These are phyloP conservation scores for Pythium folliculosum DNA, from an alignment of 352 stramenopile species.

Conservation along the genomic window DNA sequence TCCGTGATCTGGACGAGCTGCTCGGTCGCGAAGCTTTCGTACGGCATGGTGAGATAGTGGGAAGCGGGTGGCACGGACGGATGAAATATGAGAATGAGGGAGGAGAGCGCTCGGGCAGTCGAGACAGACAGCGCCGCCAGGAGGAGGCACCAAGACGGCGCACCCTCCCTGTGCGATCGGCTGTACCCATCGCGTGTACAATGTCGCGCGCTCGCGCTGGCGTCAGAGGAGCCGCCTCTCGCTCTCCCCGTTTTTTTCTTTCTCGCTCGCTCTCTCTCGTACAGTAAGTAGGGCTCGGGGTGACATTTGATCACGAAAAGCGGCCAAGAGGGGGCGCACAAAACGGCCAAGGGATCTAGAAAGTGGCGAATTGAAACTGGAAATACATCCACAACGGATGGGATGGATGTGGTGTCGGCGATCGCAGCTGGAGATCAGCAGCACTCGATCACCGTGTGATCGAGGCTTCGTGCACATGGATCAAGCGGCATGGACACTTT, in stretches of 20 bases:
- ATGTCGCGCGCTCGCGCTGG: constrained; percentile 28
- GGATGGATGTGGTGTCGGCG: background rate
- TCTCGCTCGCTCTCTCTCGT: constrained; percentile 21
- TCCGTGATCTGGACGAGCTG: constrained; percentile 66
- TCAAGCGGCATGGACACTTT: too few relatives aligned
- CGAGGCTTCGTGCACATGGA: too few relatives aligned
- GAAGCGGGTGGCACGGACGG: constrained; percentile 1
- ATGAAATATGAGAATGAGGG: constrained; percentile 15
- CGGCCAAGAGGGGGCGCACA: constrained; percentile 7
- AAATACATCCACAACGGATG: background rate
- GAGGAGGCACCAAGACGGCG: background rate
- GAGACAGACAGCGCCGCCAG: constrained; percentile 3
- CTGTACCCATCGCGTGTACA: constrained; percentile 25
- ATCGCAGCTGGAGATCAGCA: constrained; percentile 5
- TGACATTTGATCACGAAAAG: constrained; percentile 8
- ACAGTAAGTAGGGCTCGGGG: constrained; percentile 13
- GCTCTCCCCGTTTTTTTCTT: constrained; percentile 20
- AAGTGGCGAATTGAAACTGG: background rate
- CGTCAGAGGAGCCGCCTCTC: constrained; percentile 27
- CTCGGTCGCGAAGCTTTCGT: constrained; percentile 76
- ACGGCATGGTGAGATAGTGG: constrained; percentile 46
- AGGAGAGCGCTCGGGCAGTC: constrained; percentile 7
- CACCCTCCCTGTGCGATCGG: background rate
- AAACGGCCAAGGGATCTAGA: constrained; percentile 11
- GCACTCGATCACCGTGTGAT: background rate